phyloP scores from a whole-genome alignment of 805 yeast species.

The Monosporozyma siamensis region DNA sequence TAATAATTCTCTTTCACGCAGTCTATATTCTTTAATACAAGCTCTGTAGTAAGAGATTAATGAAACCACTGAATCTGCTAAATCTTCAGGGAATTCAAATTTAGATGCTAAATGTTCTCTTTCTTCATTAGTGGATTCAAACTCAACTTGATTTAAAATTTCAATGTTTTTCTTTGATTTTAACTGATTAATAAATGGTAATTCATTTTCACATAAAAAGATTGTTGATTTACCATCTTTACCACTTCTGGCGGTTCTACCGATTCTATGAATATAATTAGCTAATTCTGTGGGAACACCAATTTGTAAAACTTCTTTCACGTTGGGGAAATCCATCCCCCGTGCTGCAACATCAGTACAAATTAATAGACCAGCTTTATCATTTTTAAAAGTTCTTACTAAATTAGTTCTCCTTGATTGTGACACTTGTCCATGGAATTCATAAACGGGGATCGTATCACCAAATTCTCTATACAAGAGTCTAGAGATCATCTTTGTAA shows the following conservation, averaged over 20 bases:
- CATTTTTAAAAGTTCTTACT: constrained; percentile 44
- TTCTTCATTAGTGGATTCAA: constrained; percentile 31
- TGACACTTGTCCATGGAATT: constrained; percentile 65
- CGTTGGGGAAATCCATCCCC: constrained; percentile 91
- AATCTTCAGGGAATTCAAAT: constrained; percentile 16
- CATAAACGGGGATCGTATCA: constrained; percentile 26
- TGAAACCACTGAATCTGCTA: constrained; percentile 28
- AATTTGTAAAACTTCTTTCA: constrained; percentile 75
- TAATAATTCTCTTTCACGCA: constrained; percentile 19
- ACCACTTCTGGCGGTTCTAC: constrained; percentile 95
- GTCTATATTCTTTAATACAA: constrained; percentile 25
- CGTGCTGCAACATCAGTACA: constrained; percentile 93
- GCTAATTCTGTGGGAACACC: constrained; percentile 66
- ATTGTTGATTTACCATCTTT: constrained; percentile 61
- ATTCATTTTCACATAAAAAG: constrained; percentile 48
- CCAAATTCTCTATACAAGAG: constrained; percentile 31
- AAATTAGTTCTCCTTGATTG: constrained; percentile 59
- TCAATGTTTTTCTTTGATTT: constrained; percentile 42
- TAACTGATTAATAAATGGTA: constrained; percentile 44
- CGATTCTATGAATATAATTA: constrained; percentile 87
- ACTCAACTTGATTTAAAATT: constrained; percentile 38
- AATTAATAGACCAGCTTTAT: constrained; percentile 49
- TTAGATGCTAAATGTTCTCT: constrained; percentile 21
- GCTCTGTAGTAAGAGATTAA: constrained; percentile 33
- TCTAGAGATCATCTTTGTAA: constrained; percentile 49